Evolutionary conservation across 345 rosid species (phyloP).

Genomic region (Crucihimalaya himalaica): DNA sequence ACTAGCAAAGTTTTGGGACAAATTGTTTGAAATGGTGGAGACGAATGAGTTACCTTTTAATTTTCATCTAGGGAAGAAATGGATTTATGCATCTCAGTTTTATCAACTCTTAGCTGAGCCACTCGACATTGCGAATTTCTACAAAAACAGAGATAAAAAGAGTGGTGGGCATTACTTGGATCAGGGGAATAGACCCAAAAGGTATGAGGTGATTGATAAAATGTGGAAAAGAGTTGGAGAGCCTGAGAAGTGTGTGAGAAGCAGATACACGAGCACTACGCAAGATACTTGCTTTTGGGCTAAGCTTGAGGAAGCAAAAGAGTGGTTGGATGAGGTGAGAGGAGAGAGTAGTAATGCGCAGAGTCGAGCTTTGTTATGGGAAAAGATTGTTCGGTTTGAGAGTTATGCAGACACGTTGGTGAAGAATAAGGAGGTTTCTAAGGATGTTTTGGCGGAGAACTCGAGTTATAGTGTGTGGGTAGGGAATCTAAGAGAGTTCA

Average conservation of each 20-base stretch:
- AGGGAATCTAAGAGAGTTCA: slow-evolving; percentile 45
- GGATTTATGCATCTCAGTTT: slow-evolving; percentile 64
- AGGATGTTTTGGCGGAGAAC: slow-evolving; percentile 60
- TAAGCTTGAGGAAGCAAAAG: slow-evolving; percentile 73
- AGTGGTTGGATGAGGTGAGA: slow-evolving; percentile 46
- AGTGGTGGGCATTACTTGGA: slow-evolving; percentile 53
- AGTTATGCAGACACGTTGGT: slow-evolving; percentile 46
- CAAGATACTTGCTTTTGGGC: slow-evolving; percentile 96
- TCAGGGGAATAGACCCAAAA: slow-evolving; percentile 61
- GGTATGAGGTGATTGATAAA: slow-evolving; percentile 65
- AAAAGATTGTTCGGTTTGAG: slow-evolving; percentile 43
- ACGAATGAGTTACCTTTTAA: slow-evolving; percentile 69
- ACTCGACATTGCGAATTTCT: slow-evolving; percentile 71
- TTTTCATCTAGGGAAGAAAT: slow-evolving; percentile 53
- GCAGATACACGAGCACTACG: slow-evolving; percentile 56
- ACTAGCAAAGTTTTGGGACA: slow-evolving; percentile 73
- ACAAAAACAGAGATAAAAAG: slow-evolving; percentile 40
- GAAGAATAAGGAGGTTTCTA: slow-evolving; percentile 58
- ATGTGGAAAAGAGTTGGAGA: slow-evolving; percentile 53
- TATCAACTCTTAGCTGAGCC: slow-evolving; percentile 79
- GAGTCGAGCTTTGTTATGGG: slow-evolving; percentile 37
- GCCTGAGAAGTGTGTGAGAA: slow-evolving; percentile 38
- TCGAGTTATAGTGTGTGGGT: slow-evolving; percentile 75
- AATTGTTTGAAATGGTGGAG: slow-evolving; percentile 59
- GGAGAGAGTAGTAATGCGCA: slow-evolving; percentile 42